Percentiles rank a stretch among this genome's conserved stretches.
phyloP scores from a whole-genome alignment of 1,284 basidiomycete genomes.

The Xerocomus nothofagi region DNA sequence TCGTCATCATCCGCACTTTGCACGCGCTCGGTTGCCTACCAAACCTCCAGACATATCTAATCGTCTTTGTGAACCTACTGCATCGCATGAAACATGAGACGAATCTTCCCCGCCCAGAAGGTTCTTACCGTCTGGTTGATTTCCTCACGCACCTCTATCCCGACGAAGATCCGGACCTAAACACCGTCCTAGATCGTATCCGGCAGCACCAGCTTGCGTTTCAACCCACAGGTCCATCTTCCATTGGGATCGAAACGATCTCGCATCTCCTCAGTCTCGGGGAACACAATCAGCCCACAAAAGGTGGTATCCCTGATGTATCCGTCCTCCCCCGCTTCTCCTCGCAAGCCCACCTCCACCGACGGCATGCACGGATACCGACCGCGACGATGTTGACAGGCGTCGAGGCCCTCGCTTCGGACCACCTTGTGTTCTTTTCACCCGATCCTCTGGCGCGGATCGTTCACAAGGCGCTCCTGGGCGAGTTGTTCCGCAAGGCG shows the following conservation, averaged over 20 bases:
- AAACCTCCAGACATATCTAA: conserved; percentile 41
- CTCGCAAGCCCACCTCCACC: background rate
- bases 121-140: conserved; percentile 22
- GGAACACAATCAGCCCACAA: background rate
- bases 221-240: background rate
- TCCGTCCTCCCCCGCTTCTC: background rate
- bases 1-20: conserved; percentile 40
- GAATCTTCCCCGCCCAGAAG: background rate
- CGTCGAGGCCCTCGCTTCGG: background rate
- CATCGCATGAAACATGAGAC: conserved; percentile 29
- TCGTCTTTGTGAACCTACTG: conserved; percentile 36
- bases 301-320: conserved; percentile 11
- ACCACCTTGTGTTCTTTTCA: conserved; percentile 14
- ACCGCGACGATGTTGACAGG: conserved; percentile 26
- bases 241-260: conserved; percentile 18
- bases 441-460: conserved; percentile 25
- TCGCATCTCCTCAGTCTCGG: conserved; percentile 24
- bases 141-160: conserved; percentile 24
- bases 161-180: conserved; percentile 21
- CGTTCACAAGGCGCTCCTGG: conserved; percentile 23
- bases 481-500: conserved; percentile 27
- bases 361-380: conserved; percentile 9
- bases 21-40: conserved; percentile 31
- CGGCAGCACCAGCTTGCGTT: background rate
- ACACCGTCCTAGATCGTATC: conserved; percentile 20